Evolutionary conservation across 75 land plant genomes (phyloP).

Genomic region (Pseudotsuga menziesii): DNA sequence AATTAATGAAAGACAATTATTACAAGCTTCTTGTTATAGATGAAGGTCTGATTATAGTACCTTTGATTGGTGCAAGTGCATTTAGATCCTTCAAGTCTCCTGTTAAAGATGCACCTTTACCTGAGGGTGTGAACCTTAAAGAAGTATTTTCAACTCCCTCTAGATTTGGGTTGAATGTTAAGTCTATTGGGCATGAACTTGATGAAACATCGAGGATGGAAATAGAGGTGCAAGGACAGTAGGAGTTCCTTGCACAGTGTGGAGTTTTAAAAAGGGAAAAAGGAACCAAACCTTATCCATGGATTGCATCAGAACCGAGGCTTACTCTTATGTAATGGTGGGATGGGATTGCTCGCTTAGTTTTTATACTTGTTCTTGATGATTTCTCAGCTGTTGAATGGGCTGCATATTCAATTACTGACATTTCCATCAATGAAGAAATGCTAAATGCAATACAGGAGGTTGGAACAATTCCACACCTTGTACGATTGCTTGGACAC

Average conservation of each 20-base stretch:
- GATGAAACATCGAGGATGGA: too few relatives aligned
- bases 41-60: too few relatives aligned
- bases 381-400: conserved; percentile 50
- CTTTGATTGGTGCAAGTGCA: too few relatives aligned
- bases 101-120: too few relatives aligned
- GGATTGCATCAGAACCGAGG: conserved; percentile 10
- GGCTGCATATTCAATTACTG: conserved; percentile 65
- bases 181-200: too few relatives aligned
- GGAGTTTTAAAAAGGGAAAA: conserved; percentile 67
- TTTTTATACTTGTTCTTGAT: conserved; percentile 68
- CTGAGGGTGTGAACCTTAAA: too few relatives aligned
- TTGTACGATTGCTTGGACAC: conserved; percentile 53
- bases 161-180: too few relatives aligned
- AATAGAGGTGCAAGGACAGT: conserved; percentile 66
- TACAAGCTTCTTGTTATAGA: too few relatives aligned
- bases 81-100: too few relatives aligned
- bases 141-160: too few relatives aligned
- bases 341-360: conserved; percentile 85
- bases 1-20: too few relatives aligned
- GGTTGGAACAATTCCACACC: conserved; percentile 68
- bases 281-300: conserved; percentile 13
- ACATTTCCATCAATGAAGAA: conserved; percentile 68
- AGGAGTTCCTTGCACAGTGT: conserved; percentile 75
- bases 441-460: conserved; percentile 63
- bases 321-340: conserved; percentile 66